Percentiles rank a stretch among this genome's conserved stretches.
Evolutionary conservation across 345 rosid species (phyloP).

Genomic region (Dovyalis caffra): DNA sequence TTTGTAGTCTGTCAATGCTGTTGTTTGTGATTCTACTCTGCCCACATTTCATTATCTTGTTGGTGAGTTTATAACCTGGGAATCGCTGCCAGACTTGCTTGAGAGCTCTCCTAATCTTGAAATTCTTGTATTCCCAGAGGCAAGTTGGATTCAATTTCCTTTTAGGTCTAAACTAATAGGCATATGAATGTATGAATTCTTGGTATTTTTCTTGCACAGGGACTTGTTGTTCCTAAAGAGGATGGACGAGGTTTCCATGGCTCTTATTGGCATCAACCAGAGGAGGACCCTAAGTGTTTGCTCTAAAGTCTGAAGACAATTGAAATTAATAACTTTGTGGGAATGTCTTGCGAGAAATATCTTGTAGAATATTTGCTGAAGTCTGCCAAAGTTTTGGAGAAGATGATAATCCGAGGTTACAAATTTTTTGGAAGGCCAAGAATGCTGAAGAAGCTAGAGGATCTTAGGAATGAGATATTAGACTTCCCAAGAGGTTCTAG

Average conservation of each 20-base stretch:
- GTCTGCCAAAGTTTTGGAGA: neutral
- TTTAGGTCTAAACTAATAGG: neutral
- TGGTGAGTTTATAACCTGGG: too few species aligned
- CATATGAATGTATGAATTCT: neutral
- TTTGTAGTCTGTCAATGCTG: too few species aligned
- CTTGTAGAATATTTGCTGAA: conserved; percentile 2
- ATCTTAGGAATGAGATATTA: too few species aligned
- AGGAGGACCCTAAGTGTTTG: neutral
- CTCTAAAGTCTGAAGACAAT: too few species aligned
- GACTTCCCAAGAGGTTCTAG: too few species aligned
- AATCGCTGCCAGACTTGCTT: too few species aligned
- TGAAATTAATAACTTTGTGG: too few species aligned
- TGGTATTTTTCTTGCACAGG: neutral
- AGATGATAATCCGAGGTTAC: neutral
- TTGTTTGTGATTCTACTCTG: too few species aligned
- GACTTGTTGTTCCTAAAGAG: neutral
- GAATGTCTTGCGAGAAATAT: neutral
- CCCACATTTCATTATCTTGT: too few species aligned
- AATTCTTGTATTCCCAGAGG: conserved; percentile 1
- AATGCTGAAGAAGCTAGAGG: too few species aligned
- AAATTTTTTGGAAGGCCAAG: too few species aligned
- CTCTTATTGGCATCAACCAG: neutral
- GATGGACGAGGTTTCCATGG: neutral
- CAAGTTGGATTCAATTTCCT: neutral
- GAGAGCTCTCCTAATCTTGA: too few species aligned